Percentiles rank a stretch among this genome's conserved stretches.
Conservation (phyloP, 2,329 filamentous ascomycete genomes). For the Capronia epimyces region DNA sequence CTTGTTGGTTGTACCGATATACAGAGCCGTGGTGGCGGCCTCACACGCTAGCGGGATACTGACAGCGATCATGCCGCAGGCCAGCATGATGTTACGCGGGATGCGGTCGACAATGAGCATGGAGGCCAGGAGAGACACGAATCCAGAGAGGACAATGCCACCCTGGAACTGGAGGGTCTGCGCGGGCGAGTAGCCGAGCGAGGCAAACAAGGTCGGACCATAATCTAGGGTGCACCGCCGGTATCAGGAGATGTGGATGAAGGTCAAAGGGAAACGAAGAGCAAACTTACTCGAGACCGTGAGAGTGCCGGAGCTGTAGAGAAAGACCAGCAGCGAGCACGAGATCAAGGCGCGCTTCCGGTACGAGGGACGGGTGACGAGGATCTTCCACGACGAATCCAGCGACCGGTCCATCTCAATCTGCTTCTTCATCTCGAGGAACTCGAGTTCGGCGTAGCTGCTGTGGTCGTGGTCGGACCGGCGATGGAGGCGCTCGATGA, state of each 20-base stretch:
- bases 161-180: not conserved
- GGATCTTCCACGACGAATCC: slow-evolving; percentile 3
- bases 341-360: slow-evolving; percentile 4
- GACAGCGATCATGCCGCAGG: slow-evolving; percentile 3
- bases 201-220: not conserved
- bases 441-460: not conserved
- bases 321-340: not conserved
- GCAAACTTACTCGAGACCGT: not conserved
- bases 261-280: not conserved
- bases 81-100: not conserved
- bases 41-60: slow-evolving; percentile 1
- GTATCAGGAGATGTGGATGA: not conserved
- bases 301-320: not conserved
- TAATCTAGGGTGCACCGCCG: not conserved
- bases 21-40: not conserved
- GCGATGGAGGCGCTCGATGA: slow-evolving; percentile 30
- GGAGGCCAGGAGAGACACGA: not conserved
- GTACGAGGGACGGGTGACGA: slow-evolving; percentile 5
- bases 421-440: slow-evolving; percentile 5
- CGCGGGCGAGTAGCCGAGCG: not conserved
- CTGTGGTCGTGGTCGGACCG: no score
- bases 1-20: not conserved
- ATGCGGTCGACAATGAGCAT: not conserved
- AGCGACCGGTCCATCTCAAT: slow-evolving; percentile 5
- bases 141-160: not conserved